Conservation (phyloP, 768 basidiomycete genomes). For the Mycena metata region DNA sequence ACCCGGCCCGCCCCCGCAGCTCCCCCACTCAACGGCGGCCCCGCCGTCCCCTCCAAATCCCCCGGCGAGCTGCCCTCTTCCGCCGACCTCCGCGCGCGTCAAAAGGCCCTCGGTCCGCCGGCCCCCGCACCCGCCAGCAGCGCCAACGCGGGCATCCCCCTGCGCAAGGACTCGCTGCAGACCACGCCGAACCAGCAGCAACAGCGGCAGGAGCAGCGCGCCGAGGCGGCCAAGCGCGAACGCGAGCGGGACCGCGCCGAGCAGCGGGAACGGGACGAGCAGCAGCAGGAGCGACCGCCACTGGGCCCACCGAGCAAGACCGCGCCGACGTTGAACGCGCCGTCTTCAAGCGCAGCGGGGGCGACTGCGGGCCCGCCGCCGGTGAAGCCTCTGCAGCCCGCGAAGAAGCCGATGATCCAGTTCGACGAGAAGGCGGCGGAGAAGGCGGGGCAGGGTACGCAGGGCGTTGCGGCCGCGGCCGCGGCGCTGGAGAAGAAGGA, state of each 20-base stretch:
- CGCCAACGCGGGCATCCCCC: constrained; percentile 49
- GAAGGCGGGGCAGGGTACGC: constrained; percentile 51
- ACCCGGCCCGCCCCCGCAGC: constrained; percentile 67
- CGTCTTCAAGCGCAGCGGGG: constrained; percentile 62
- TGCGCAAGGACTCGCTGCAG: constrained; percentile 65
- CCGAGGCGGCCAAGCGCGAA: constrained; percentile 49
- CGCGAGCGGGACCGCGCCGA: constrained; percentile 48
- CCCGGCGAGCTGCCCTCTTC: constrained; percentile 71
- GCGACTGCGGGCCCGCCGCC: constrained; percentile 67
- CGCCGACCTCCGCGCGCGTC: constrained; percentile 75
- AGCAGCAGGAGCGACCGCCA: constrained; percentile 44
- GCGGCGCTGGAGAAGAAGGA: constrained; percentile 81
- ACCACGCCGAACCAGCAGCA: constrained; percentile 48
- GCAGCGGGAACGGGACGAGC: constrained; percentile 53
- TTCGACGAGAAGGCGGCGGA: constrained; percentile 65
- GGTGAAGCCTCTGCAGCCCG: constrained; percentile 82
- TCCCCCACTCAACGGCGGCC: constrained; percentile 45
- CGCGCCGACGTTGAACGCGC: constrained; percentile 55
- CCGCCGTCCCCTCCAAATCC: constrained; percentile 46
- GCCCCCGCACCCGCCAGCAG: constrained; percentile 41
- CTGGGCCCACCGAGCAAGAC: constrained; percentile 43
- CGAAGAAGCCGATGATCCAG: constrained; percentile 72
- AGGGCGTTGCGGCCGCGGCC: constrained; percentile 70
- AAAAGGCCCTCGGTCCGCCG: constrained; percentile 68
- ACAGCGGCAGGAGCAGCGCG: constrained; percentile 48